Base-by-base conservation (phyloP, 768 basidiomycete genomes). In the Sarcomyxa edulis region DNA sequence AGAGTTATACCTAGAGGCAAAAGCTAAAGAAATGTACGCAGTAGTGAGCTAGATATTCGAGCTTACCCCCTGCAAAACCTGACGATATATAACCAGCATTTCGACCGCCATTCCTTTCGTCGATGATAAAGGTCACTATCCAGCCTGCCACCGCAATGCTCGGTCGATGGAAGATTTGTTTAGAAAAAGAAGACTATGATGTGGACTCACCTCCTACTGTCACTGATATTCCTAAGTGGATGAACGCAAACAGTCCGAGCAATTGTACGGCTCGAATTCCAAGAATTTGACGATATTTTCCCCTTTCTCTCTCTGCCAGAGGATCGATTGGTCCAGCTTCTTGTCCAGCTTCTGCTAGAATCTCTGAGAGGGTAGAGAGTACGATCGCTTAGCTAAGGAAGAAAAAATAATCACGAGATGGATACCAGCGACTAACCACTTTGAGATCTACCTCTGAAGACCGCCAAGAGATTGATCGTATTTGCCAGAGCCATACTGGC, bases 121-220 rank as follows among this genome's bases (percentile, higher is more conserved):
- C 35, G 21, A 65, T 60, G 15, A 70, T 48, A 43, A 59, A 72
- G 1, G 72, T 64, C 6, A 68, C 67, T 25, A 69, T 71, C 71
- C 71, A 72, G 3, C 71, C 69, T 2, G 29, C 38, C n/a, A 71
- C 65, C 43, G 71, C 71, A n/a, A 62, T 55, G 10, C 71, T 71
- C 7, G 32, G 29, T 12, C 38, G 29, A n/a, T 71, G 66, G 34
- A 71, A 71, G 2, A 32, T 31, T 8, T 69, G 56, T n/a, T n/a
- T n/a, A n/a, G 22, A 71, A 48, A 30, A 58, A 52, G 32, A 67
- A 71, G 27, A 70, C 66, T 7, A 71, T 48, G 12, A 67, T n/a
- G n/a, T n/a, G n/a, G n/a, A 11, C 47, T 16, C 42, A 68, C 72
- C 68, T 51, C 73, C 73, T 9, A 71, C 53, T 1, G 72, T 70